Percentiles rank a stretch among this genome's conserved stretches.
Evolutionary conservation across 108 stramenopile species (phyloP).

Genomic region (Conticribra weissflogii): DNA sequence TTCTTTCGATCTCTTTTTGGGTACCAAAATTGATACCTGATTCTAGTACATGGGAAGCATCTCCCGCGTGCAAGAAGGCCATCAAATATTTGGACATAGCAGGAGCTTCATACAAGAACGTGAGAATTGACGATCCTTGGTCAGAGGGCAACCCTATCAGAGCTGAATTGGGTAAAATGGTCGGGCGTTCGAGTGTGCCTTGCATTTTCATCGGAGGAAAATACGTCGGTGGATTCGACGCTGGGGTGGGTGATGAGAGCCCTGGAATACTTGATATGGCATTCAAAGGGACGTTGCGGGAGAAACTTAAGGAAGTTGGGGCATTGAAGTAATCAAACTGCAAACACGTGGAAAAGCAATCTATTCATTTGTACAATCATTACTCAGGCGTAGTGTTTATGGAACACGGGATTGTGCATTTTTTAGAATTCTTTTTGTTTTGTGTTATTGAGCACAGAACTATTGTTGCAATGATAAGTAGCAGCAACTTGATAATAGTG

Average conservation of each 20-base stretch:
- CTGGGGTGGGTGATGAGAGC: slow-evolving; percentile 58
- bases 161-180: slow-evolving; percentile 67
- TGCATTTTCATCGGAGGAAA: slow-evolving; percentile 64
- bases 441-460: too few species aligned
- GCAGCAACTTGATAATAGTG: too few species aligned
- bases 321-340: slow-evolving; percentile 22
- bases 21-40: not conserved
- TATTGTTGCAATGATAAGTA: too few species aligned
- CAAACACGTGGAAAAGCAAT: too few species aligned
- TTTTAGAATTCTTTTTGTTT: too few species aligned
- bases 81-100: slow-evolving; percentile 61
- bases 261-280: slow-evolving; percentile 70
- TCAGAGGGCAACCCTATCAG: slow-evolving; percentile 67
- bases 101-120: slow-evolving; percentile 53
- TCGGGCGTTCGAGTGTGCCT: slow-evolving; percentile 62
- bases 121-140: slow-evolving; percentile 74
- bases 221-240: slow-evolving; percentile 78
- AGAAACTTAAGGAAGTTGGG: slow-evolving; percentile 40
- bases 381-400: too few species aligned
- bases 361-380: too few species aligned
- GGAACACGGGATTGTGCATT: too few species aligned
- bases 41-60: slow-evolving; percentile 52
- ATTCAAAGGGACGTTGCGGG: slow-evolving; percentile 63
- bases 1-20: slow-evolving; percentile 16
- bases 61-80: slow-evolving; percentile 69